Evolutionary conservation across 2,329 filamentous ascomycete genomes (phyloP), one percentile per base, ranked within the genome.

Genomic region (Fusarium xylarioides): DNA sequence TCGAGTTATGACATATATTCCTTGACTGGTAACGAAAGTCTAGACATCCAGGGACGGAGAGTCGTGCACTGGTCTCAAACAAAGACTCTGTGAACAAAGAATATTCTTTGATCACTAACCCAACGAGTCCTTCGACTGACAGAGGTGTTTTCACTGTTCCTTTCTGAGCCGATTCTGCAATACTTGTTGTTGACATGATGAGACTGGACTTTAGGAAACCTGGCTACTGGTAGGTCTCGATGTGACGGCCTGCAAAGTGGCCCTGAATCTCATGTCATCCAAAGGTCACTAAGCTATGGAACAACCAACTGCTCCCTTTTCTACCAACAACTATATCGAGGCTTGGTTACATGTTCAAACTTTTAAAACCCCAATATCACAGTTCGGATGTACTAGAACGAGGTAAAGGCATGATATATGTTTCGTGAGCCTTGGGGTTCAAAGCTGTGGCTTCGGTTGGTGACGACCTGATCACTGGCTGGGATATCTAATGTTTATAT

Each of bases 311-410:
- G 7, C 5, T 10, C 4, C 18, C 9, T 14, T 15, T 18, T 28
- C 18, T 28, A 12, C 11, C 11, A 6, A 1, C 4, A 14, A 8
- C 8, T 21, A 14, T 6, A 3, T 10, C 11, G 16, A 26, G 7
- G 16, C 11, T 19, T 26, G 16, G 18, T 19, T 8, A 12, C 5
- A 19, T 21, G 2, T 28, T 7, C 1, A 28, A 28, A 5, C 4
- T 28, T 11, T 21, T 7, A 11, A 9, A 16, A 12, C 11, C 5
- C 16, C 16, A 18, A 3, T 6, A 8, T 0, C 4, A 8, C 16
- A 9, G 7, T 26, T 12, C 4, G 4, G 16, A 9, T 26, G 5
- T 44, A 1, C 0, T 4, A 5, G 7, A 12, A 5, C 0, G 0
- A 26, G 2, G 2, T 1, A 4, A 21, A 15, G 18, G 5, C 11